Conservation (phyloP, 192 early-diverging fungal genomes). For the Mortierella alpina region DNA sequence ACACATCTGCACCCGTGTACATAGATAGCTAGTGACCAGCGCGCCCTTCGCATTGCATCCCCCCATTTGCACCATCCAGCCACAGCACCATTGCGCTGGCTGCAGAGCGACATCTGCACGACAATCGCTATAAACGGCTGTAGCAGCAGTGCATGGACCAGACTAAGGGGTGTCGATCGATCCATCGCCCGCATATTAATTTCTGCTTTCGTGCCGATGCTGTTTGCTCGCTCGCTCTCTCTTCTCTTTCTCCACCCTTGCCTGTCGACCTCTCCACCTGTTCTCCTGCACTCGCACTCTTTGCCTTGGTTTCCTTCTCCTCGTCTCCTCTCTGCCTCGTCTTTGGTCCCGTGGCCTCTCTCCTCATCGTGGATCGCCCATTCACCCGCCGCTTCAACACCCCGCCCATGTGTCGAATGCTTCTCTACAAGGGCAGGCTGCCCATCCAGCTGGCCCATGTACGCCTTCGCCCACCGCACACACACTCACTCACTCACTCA, state of each 20-base stretch:
- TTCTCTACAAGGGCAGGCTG: constrained; percentile 82
- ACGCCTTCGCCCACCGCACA: background rate
- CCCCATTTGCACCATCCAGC: no score
- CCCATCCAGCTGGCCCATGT: constrained; percentile 79
- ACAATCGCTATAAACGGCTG: no score
- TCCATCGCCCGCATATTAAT: background rate
- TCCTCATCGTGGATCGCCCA: constrained; percentile 20
- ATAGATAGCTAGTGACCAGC: background rate
- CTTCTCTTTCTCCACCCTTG: background rate
- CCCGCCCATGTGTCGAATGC: constrained; percentile 72
- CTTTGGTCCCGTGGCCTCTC: background rate
- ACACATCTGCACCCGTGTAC: background rate
- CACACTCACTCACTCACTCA: background rate
- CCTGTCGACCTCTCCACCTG: background rate
- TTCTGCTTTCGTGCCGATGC: background rate
- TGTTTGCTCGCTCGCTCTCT: background rate
- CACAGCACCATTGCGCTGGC: no score
- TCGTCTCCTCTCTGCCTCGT: background rate
- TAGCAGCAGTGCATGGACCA: no score
- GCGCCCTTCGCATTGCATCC: no score
- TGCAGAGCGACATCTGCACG: no score
- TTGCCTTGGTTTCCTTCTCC: background rate
- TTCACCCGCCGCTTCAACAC: constrained; percentile 31
- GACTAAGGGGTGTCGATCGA: no score
- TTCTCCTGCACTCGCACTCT: background rate